Percentiles rank a stretch among this genome's conserved stretches.
Conservation (phyloP, 306 rosid genomes). For the Vicia villosa region DNA sequence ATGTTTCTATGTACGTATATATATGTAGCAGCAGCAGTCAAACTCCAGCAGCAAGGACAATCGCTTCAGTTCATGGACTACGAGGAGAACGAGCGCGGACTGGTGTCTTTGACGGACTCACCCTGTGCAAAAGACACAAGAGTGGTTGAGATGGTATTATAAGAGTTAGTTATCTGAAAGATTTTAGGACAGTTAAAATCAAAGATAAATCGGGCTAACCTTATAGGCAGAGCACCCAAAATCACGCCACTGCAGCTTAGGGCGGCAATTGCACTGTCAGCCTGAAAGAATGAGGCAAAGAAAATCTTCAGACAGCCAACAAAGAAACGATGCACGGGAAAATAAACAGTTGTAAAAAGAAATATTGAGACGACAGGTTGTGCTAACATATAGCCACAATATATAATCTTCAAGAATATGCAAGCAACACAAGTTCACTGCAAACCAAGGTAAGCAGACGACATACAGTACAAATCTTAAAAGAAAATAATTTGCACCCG, state of each 20-base stretch:
- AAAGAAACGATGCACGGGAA: not conserved
- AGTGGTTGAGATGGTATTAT: not conserved
- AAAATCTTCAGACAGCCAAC: slow-evolving; percentile 29
- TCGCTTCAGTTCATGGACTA: slow-evolving; percentile 50
- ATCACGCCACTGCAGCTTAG: slow-evolving; percentile 97
- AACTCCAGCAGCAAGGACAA: slow-evolving; percentile 45
- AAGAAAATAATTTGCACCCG: too few species aligned
- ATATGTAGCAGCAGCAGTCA: slow-evolving; percentile 50
- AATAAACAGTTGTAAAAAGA: slow-evolving; percentile 24
- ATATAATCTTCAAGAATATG: too few species aligned
- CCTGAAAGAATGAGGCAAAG: slow-evolving; percentile 53
- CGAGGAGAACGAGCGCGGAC: slow-evolving; percentile 77
- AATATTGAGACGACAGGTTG: too few species aligned
- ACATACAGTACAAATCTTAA: too few species aligned
- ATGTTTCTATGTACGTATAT: slow-evolving; percentile 68
- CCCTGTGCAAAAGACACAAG: slow-evolving; percentile 56
- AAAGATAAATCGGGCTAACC: slow-evolving; percentile 52
- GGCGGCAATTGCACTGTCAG: slow-evolving; percentile 97
- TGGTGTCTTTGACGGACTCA: slow-evolving; percentile 92
- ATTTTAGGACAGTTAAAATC: slow-evolving; percentile 4
- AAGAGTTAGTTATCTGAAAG: not conserved
- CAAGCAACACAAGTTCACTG: too few species aligned
- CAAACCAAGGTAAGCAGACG: too few species aligned
- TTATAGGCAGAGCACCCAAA: slow-evolving; percentile 92
- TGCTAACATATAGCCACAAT: too few species aligned